A percentile compares a stretch with the other conserved stretches of the same genome.
These are phyloP conservation scores for Solanum aculeatissimum DNA, from an alignment of 305 asterid genomes.

Conservation along the genomic window DNA sequence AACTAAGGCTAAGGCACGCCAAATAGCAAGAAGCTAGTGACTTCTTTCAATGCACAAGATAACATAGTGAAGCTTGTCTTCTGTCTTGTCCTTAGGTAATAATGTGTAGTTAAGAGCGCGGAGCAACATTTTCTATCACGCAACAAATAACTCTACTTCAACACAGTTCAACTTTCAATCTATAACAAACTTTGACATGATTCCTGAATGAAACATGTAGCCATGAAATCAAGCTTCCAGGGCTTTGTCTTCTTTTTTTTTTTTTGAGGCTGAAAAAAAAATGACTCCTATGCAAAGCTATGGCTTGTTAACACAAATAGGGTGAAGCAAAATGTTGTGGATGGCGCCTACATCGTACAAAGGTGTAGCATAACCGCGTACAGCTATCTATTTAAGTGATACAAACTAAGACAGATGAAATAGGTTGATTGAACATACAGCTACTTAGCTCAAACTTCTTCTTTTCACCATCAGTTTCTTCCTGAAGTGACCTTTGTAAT, in stretches of 20 bases:
- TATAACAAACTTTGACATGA: neutral
- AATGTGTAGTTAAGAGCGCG: neutral
- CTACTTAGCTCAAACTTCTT: conserved; percentile 47
- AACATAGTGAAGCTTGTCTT: neutral
- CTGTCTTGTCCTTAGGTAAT: neutral
- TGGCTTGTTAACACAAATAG: neutral
- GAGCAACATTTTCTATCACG: neutral
- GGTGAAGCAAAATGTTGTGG: neutral
- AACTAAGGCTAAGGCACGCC: neutral
- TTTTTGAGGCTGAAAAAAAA: too few species aligned
- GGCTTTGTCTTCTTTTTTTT: neutral
- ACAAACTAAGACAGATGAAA: neutral
- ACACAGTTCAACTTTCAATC: neutral
- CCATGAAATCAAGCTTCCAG: neutral
- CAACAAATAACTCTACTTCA: neutral
- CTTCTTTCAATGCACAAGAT: neutral
- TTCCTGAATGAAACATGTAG: neutral
- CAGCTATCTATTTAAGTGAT: neutral
- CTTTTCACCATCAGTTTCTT: conserved; percentile 27
- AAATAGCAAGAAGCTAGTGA: neutral
- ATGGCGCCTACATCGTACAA: neutral
- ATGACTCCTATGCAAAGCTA: neutral
- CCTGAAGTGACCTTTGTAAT: conserved; percentile 55
- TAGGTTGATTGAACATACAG: conserved; percentile 33
- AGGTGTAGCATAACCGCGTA: neutral